Base-by-base conservation (phyloP, 2,329 filamentous ascomycete species). In the Alternaria ventricosa region DNA sequence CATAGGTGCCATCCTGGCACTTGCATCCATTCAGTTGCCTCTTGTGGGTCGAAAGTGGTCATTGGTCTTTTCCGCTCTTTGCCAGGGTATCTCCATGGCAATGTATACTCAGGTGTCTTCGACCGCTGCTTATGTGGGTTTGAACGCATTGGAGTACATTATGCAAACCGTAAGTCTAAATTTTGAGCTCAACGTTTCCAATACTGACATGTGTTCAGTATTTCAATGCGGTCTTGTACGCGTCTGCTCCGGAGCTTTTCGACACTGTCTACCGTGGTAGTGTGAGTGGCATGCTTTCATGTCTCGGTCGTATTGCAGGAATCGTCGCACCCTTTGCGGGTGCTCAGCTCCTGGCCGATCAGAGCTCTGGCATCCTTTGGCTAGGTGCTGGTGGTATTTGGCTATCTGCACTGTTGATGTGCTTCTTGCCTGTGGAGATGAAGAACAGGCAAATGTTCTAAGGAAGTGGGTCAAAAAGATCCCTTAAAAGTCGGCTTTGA, bases 141-240 rank as follows among this genome's bases (percentile, higher is more conserved):
- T 76, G 20, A 76, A 76, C 30, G 73, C 73, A 1, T 69, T 76
- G 8, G 73, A 76, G 50, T 76, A 76, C 53, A 72, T 76, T n/a
- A 76, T 76, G 73, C 73, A 76, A 56, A 76, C 73, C 25, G 72
- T 74, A 57, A 64, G 70, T 64, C 4, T 6, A 5, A 1, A 36
- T 3, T 5, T 4, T 4, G 9, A 15, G 6, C 3, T 8, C 6
- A 12, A 10, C 3, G 3, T 18, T 1, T 20, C 1, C 30, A 18
- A 5, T 28, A 25, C 55, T 68, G 7, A 66, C 13, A 4, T 3
- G 1, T 7, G 0, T 18, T 1, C 15, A 75, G 71, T 76, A 74
- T 27, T 76, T 76, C 60, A 76, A 76, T 22, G 73, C 73, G 4
- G 72, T 76, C 4, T 60, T 76, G 3, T 76, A 76, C 33, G 73